Base-by-base conservation (phyloP, 768 basidiomycete species). In the Glaciozyma martinii region DNA sequence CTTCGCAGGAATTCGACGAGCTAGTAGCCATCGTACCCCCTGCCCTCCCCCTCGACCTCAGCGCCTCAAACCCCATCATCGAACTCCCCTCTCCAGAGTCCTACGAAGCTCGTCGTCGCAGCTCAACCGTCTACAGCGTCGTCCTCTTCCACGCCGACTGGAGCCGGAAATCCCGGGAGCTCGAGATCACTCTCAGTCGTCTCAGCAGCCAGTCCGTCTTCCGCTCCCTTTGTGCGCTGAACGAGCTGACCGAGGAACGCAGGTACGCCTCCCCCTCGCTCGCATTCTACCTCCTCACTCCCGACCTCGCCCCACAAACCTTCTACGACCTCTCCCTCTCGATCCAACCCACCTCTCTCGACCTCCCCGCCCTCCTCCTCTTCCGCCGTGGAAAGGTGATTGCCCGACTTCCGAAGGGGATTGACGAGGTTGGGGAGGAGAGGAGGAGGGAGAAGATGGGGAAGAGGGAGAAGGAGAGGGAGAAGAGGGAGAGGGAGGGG, bases 321-420 rank as follows among this genome's bases (percentile, higher is more conserved):
- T 70, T 66, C 62, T 70, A 66, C 60, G 68, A 70, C 53, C 60
- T 70, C 42, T 44, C 40, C 18, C 59, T 70, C 29, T 61, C 68
- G 16, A 59, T 60, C 7, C 47, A 59, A 25, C 56, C 68, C 19
- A 70, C 65, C 3, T 30, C 61, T 23, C 29, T 30, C 42, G 68
- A 66, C 47, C 32, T 70, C 19, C 68, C 68, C 15, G 46, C 61
- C 10, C 21, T 70, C 30, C 37, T 62, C 21, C 52, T 70, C 47
- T 70, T 66, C 57, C 8, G 32, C n/a, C 43, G 40, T 1, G 68
- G 68, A 0, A 59, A 62, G 43, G 52, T 61, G 5, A 21, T 61
- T 0, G 37, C 40, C 4, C 55, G 65, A 42, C 33, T 25, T 16
- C 68, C 68, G 19, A 23, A 50, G 23, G 37, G 59, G 1, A 56